Evolutionary conservation across 1,139 yeast species (phyloP).

Genomic region (Magnusiomyces tetraspermus): DNA sequence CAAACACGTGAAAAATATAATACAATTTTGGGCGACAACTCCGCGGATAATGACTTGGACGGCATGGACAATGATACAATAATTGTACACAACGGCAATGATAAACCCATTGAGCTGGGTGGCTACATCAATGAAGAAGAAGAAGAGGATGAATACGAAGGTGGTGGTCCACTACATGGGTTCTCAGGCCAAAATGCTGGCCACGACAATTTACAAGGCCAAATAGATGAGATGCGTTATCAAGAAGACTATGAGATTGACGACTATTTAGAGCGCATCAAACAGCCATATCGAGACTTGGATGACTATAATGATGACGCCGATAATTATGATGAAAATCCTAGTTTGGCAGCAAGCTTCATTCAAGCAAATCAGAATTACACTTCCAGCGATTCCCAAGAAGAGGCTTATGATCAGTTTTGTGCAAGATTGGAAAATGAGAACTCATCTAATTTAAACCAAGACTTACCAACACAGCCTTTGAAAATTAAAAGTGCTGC

Average conservation of each 20-base stretch:
- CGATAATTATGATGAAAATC: slow-evolving; percentile 3
- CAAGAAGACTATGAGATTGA: neutral
- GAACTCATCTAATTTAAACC: no score
- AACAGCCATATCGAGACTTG: slow-evolving; percentile 14
- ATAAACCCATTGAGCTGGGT: slow-evolving; percentile 34
- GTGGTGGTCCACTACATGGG: no score
- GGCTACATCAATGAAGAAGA: slow-evolving; percentile 19
- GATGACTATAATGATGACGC: slow-evolving; percentile 14
- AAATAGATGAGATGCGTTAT: neutral
- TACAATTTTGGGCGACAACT: slow-evolving; percentile 79
- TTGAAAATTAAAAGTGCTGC: no score
- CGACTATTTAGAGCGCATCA: neutral
- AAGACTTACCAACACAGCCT: no score
- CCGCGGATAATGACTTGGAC: slow-evolving; percentile 48
- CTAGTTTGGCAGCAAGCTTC: no score
- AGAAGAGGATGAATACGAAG: neutral
- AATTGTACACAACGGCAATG: slow-evolving; percentile 24
- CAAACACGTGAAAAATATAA: slow-evolving; percentile 91
- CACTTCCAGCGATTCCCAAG: no score
- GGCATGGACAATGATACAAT: slow-evolving; percentile 31
- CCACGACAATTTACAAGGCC: neutral
- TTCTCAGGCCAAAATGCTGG: no score
- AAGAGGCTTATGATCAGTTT: no score
- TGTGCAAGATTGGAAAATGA: no score
- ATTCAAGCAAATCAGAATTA: no score